These are phyloP conservation scores for Wickerhamomyces silvicola DNA, from an alignment of 805 yeast species.

Conservation along the genomic window DNA sequence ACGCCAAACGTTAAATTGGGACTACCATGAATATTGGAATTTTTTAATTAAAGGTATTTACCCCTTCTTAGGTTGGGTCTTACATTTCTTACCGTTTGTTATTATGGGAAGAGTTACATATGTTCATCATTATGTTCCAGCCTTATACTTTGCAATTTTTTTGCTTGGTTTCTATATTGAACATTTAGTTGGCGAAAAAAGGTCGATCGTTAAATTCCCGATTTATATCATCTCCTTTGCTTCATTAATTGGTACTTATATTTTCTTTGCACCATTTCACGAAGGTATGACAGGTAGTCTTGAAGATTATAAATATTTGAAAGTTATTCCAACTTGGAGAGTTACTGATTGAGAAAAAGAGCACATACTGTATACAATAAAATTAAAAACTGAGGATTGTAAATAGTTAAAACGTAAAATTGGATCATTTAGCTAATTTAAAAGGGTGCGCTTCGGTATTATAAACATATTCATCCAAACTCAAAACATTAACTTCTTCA, in stretches of 20 bases:
- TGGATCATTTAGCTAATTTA: constrained; percentile 12
- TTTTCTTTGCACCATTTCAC: constrained; percentile 58
- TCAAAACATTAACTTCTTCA: constrained; percentile 34
- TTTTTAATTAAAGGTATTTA: constrained; percentile 62
- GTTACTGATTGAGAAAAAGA: constrained; percentile 3
- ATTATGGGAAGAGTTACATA: constrained; percentile 96
- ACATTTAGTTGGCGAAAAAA: constrained; percentile 17
- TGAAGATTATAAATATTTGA: constrained; percentile 41
- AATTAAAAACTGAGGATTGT: background rate
- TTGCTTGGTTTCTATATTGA: constrained; percentile 37
- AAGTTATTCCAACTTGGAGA: constrained; percentile 54
- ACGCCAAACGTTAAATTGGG: constrained; percentile 53
- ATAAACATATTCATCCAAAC: constrained; percentile 48
- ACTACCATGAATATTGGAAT: constrained; percentile 32
- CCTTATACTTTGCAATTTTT: constrained; percentile 87
- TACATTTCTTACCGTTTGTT: constrained; percentile 84
- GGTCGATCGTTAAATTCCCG: constrained; percentile 19
- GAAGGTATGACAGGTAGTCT: constrained; percentile 72
- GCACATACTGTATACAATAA: background rate
- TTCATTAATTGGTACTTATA: constrained; percentile 50
- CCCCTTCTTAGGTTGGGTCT: constrained; percentile 86
- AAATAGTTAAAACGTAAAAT: background rate
- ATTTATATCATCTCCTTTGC: constrained; percentile 43
- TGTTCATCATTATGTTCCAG: constrained; percentile 95
- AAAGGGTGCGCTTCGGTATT: constrained; percentile 64